Evolutionary conservation across 1,284 basidiomycete genomes (phyloP).

Genomic region (Pterulicium gracile): DNA sequence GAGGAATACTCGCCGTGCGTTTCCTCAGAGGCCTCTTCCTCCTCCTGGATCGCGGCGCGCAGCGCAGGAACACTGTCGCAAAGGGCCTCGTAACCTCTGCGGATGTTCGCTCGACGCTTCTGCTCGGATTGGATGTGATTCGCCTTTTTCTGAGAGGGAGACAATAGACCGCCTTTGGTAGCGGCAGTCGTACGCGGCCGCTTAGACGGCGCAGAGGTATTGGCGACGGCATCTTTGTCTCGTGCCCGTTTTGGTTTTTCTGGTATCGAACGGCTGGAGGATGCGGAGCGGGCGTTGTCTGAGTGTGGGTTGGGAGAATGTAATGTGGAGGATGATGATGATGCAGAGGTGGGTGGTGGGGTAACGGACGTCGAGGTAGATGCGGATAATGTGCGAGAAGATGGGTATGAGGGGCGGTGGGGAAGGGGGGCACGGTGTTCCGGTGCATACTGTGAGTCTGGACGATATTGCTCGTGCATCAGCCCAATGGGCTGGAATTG

Average conservation of each 20-base stretch:
- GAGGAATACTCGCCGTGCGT: conserved; percentile 17
- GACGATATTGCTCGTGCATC: not conserved
- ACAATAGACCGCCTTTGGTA: conserved; percentile 31
- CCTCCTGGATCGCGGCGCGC: conserved; percentile 59
- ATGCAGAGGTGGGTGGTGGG: conserved; percentile 4
- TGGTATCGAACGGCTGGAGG: conserved; percentile 1
- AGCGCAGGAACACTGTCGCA: conserved; percentile 75
- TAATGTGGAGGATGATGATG: conserved; percentile 5
- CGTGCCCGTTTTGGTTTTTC: conserved; percentile 2
- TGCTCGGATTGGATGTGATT: conserved; percentile 89
- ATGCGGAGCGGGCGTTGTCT: no score
- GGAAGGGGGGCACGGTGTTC: conserved; percentile 7
- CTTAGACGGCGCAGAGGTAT: not conserved
- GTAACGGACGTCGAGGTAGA: conserved; percentile 3
- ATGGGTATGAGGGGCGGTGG: conserved; percentile 13
- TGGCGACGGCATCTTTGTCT: conserved; percentile 3
- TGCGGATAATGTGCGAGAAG: conserved; percentile 5
- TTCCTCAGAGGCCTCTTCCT: conserved; percentile 39
- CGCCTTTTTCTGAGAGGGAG: conserved; percentile 81
- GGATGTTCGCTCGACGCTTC: conserved; percentile 85
- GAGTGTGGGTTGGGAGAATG: conserved; percentile 5
- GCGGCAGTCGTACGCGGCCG: not conserved
- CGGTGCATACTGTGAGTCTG: not conserved
- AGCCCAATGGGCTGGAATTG: not conserved
- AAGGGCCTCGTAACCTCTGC: conserved; percentile 77